Percentiles rank a stretch among this genome's conserved stretches.
These are phyloP conservation scores for Macrolepiota albuminosa DNA, from an alignment of 768 basidiomycete genomes.

Conservation along the genomic window DNA sequence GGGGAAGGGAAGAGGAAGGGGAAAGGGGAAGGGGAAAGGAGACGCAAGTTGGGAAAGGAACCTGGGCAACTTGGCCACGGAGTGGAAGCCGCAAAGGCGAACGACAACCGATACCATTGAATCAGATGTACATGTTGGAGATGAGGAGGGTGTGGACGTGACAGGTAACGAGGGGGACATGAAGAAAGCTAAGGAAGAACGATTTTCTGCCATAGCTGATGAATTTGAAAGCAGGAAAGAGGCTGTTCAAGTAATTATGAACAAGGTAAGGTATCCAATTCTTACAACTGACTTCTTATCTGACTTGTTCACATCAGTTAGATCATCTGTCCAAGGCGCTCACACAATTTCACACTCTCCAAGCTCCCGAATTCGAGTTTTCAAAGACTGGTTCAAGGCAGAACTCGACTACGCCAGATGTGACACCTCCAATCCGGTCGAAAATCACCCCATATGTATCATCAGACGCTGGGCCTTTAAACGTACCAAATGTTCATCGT, in stretches of 20 bases:
- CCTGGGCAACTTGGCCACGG: slow-evolving; percentile 3
- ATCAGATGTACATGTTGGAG: slow-evolving; percentile 33
- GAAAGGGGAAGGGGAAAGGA: slow-evolving; percentile 19
- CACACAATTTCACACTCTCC: slow-evolving; percentile 45
- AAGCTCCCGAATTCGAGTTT: slow-evolving; percentile 41
- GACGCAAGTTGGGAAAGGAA: slow-evolving; percentile 7
- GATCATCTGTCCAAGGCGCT: slow-evolving; percentile 51
- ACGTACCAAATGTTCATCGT: neutral
- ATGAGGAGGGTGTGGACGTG: slow-evolving; percentile 47
- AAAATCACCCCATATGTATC: slow-evolving; percentile 1
- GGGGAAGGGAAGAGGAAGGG: slow-evolving; percentile 25
- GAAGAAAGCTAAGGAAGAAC: slow-evolving; percentile 53
- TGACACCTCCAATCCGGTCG: slow-evolving; percentile 3
- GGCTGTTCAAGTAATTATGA: slow-evolving; percentile 68
- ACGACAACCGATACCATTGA: slow-evolving; percentile 17
- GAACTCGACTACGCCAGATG: slow-evolving; percentile 14
- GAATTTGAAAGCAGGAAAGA: slow-evolving; percentile 69
- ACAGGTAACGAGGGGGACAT: slow-evolving; percentile 51
- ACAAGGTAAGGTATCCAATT: slow-evolving; percentile 56
- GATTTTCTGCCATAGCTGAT: slow-evolving; percentile 62
- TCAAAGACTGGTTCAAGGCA: slow-evolving; percentile 17
- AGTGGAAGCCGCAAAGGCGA: slow-evolving; percentile 9
- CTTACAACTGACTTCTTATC: neutral
- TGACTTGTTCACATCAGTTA: slow-evolving; percentile 33
- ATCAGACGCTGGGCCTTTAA: slow-evolving; percentile 1